Conservation (phyloP, 768 basidiomycete species). For the Podaxis rugospora region DNA sequence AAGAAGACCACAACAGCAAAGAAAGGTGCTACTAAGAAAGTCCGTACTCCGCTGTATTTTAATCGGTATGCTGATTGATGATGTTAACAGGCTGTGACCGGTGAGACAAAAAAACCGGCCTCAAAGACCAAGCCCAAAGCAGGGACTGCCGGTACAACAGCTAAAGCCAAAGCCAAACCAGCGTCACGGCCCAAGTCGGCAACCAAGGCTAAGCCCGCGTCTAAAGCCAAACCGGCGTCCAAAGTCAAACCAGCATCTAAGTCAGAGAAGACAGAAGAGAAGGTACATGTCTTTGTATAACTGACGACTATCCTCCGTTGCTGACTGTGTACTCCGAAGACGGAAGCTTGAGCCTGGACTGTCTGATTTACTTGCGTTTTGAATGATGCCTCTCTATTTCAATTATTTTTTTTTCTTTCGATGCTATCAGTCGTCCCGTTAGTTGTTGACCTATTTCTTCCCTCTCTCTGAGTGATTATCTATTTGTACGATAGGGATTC, state of each 20-base stretch:
- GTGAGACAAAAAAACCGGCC: slow-evolving; percentile 32
- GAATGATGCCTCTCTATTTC: neutral
- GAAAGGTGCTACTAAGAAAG: slow-evolving; percentile 53
- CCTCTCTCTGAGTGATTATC: neutral
- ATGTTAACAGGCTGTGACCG: slow-evolving; percentile 29
- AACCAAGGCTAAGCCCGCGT: slow-evolving; percentile 25
- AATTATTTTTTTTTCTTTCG: neutral
- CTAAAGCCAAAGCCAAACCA: slow-evolving; percentile 29
- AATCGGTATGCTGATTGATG: neutral
- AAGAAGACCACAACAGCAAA: slow-evolving; percentile 24
- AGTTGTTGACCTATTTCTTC: neutral
- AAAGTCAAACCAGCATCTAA: slow-evolving; percentile 29
- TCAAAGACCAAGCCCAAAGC: slow-evolving; percentile 26
- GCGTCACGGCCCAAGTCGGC: slow-evolving; percentile 23
- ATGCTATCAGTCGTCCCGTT: neutral
- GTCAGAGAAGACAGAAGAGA: slow-evolving; percentile 21
- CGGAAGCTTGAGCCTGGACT: neutral
- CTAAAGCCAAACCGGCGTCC: slow-evolving; percentile 16
- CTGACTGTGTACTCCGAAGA: slow-evolving; percentile 19
- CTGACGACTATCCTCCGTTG: slow-evolving; percentile 17
- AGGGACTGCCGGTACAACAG: slow-evolving; percentile 18
- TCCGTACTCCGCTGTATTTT: slow-evolving; percentile 17
- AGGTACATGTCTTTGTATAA: slow-evolving; percentile 15
- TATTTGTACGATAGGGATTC: slow-evolving; percentile 9
- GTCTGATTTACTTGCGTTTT: neutral